Evolutionary conservation across 2,329 filamentous ascomycete genomes (phyloP).

Genomic region (Neopestalotiopsis sp.): DNA sequence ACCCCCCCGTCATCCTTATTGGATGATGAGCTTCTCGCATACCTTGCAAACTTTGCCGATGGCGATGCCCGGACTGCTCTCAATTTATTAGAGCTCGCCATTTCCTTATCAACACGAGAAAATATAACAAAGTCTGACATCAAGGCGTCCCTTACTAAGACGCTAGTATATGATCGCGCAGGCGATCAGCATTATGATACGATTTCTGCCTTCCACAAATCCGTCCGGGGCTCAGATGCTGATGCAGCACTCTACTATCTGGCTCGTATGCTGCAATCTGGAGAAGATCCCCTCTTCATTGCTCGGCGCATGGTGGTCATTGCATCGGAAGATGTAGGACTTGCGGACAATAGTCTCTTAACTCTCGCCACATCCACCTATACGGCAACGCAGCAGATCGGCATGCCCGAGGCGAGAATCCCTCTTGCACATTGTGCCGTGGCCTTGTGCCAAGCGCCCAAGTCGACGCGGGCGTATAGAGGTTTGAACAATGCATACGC

Average conservation of each 20-base stretch:
- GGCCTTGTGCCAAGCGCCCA: conserved; percentile 79
- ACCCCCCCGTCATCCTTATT: conserved; percentile 62
- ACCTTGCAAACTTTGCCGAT: conserved; percentile 86
- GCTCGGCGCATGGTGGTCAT: conserved; percentile 93
- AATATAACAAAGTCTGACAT: conserved; percentile 76
- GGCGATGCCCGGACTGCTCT: conserved; percentile 92
- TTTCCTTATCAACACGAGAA: conserved; percentile 72
- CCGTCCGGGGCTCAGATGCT: conserved; percentile 83
- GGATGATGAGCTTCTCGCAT: conserved; percentile 77
- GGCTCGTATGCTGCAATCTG: conserved; percentile 92
- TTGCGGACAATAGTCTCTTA: conserved; percentile 86
- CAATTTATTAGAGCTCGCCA: conserved; percentile 88
- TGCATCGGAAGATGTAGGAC: conserved; percentile 89
- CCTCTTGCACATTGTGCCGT: conserved; percentile 87
- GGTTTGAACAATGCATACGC: conserved; percentile 81
- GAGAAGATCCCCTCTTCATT: conserved; percentile 92
- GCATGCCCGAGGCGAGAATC: conserved; percentile 93
- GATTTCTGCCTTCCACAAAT: conserved; percentile 97
- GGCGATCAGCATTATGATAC: conserved; percentile 98
- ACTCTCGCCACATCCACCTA: conserved; percentile 86
- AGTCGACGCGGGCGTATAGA: conserved; percentile 87
- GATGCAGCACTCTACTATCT: conserved; percentile 95
- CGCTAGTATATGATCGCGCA: conserved; percentile 90
- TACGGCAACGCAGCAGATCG: conserved; percentile 88
- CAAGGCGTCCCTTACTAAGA: conserved; percentile 85